phyloP scores from a whole-genome alignment of 1,284 basidiomycete species.

The Meripilus lineatus region DNA sequence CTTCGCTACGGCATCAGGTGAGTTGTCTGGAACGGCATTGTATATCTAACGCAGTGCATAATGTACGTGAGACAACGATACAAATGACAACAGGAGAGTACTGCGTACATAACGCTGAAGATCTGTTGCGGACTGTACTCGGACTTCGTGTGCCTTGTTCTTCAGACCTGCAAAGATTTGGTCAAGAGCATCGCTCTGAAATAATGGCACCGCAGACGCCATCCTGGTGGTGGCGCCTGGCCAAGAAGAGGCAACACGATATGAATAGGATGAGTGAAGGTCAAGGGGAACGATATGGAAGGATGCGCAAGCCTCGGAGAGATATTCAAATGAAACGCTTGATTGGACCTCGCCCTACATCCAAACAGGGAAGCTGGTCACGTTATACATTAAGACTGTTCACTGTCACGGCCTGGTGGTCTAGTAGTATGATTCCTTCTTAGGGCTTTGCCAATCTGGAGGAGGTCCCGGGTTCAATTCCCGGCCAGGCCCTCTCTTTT shows the following conservation, averaged over 20 bases:
- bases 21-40: slow-evolving; percentile 68
- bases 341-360: no score
- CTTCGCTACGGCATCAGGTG: slow-evolving; percentile 69
- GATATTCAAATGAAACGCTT: no score
- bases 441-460: no score
- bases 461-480: slow-evolving; percentile 86
- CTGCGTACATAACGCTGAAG: slow-evolving; percentile 63
- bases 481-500: slow-evolving; percentile 77
- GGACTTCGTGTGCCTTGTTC: slow-evolving; percentile 56
- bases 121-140: slow-evolving; percentile 60
- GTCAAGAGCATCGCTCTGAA: slow-evolving; percentile 56
- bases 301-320: no score
- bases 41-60: slow-evolving; percentile 45
- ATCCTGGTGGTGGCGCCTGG: no score
- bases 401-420: no score
- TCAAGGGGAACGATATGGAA: no score
- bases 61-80: slow-evolving; percentile 11
- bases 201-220: slow-evolving; percentile 50
- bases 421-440: no score
- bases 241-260: no score
- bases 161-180: slow-evolving; percentile 64
- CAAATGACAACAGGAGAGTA: slow-evolving; percentile 6
- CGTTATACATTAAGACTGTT: no score
- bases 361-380: no score
- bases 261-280: no score